Base-by-base conservation (phyloP, 139 green algal genomes). In the Chlamydomonas sp. region DNA sequence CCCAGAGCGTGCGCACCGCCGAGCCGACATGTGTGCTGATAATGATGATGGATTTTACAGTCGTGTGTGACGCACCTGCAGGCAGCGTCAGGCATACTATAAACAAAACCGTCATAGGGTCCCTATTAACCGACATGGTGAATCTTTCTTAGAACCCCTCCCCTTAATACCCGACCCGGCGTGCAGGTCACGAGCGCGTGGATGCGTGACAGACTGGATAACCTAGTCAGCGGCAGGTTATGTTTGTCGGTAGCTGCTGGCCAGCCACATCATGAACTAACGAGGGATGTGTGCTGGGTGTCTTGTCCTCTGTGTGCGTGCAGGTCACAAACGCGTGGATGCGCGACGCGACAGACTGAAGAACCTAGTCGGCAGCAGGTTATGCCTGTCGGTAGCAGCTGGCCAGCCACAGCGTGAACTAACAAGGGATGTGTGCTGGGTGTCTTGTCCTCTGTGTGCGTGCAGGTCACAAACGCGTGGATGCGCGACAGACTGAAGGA, bases 181-280 rank as follows among this genome's bases (percentile, higher is more conserved):
- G n/a, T n/a, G n/a, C 76, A 90, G 83, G 81, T 92, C 37, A 98
- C 92, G 1, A 85, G 84, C 30, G 87, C 93, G 8, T 98, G 93
- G 93, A 96, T 98, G 80, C 78, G 86, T 29, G 88, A 97, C 66
- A 93, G 93, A 0, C 85, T 98, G 28, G 96, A 97, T 76, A 71
- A 84, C 35, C 84, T 93, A 13, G 96, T 90, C 85, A 98, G 98
- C 83, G 98, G 93, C 0, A n/a, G n/a, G n/a, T n/a, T n/a, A n/a
- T n/a, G n/a, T n/a, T n/a, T n/a, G 22, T 57, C 47, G 22, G 47
- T 22, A 57, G 47, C 22, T 16, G 16, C 22, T 22, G 22, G 47
- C 22, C 22, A 57, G 22, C 20, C 20, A 16, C 47, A 28, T 57
- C 22, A 57, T 65, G 16, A 29, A 65, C 16, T 34, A 34, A 65